Percentiles rank a stretch among this genome's conserved stretches.
These are phyloP conservation scores for Aspergillus wentii DNA, from an alignment of 495 filamentous ascomycete species.

Conservation along the genomic window DNA sequence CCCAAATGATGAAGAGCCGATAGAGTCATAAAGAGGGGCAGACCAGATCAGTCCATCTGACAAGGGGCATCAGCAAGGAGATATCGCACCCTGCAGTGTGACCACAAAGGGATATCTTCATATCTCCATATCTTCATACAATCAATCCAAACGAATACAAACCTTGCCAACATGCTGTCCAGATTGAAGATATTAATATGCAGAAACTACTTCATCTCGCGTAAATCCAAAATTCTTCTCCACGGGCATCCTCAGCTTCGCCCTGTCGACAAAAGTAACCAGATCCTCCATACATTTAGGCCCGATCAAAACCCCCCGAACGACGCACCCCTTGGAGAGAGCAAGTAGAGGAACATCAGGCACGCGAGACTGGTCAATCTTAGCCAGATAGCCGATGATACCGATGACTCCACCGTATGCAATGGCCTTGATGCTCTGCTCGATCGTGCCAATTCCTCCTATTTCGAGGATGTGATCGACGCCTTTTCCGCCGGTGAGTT, in stretches of 20 bases:
- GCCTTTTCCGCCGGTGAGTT: slow-evolving; percentile 23
- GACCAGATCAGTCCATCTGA: too few relatives aligned
- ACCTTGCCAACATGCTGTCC: slow-evolving; percentile 14
- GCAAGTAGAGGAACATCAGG: slow-evolving; percentile 9
- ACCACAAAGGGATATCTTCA: too few relatives aligned
- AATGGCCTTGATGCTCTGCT: slow-evolving; percentile 14
- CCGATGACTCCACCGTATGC: slow-evolving; percentile 11
- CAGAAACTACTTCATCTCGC: slow-evolving; percentile 9
- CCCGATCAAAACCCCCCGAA: slow-evolving; percentile 12
- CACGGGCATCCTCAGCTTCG: slow-evolving; percentile 9
- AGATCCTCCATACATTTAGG: slow-evolving; percentile 11
- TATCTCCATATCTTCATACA: too few relatives aligned
- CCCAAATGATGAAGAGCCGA: too few relatives aligned
- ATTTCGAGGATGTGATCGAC: slow-evolving; percentile 15
- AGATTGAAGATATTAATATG: slow-evolving; percentile 3
- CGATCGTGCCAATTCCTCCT: slow-evolving; percentile 11
- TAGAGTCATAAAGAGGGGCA: too few relatives aligned
- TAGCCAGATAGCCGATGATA: slow-evolving; percentile 18
- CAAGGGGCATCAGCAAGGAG: too few relatives aligned
- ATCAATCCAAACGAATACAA: slow-evolving; percentile 9
- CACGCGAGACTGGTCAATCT: not conserved
- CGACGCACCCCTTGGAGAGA: slow-evolving; percentile 6
- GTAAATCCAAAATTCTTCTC: slow-evolving; percentile 12
- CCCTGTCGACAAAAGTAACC: slow-evolving; percentile 4
- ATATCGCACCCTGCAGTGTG: too few relatives aligned